Base-by-base conservation (phyloP, 2,329 filamentous ascomycete species). In the Penicillium sp. region DNA sequence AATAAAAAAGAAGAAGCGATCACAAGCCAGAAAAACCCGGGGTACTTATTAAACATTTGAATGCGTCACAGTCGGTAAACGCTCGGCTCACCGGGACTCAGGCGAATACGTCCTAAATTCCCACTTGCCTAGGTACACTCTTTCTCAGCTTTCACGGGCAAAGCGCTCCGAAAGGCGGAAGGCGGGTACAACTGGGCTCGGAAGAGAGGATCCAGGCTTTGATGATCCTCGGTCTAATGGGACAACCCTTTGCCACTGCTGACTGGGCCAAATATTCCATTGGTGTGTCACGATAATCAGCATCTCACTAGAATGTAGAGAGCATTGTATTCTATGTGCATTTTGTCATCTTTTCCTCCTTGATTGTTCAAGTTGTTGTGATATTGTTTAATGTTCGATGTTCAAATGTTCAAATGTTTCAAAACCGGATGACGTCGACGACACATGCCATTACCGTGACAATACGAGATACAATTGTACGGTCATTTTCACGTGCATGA, bases 181-280 rank as follows among this genome's bases (percentile, higher is more conserved):
- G 29, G 62, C 64, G 68, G 65, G 68, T 67, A 61, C 60, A 61
- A 38, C 46, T 62, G 63, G 65, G 64, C 67, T 74, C 71, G 72
- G 72, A 62, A 74, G 66, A 73, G 69, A 73, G 72, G 72, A 74
- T 73, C 70, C 63, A 71, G 64, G 60, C 63, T 63, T 48, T 58
- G 62, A 50, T 63, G 71, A 73, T 74, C 72, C 72, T 74, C 72
- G 72, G 72, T 73, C 72, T 71, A 74, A 74, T 68, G 72, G 72
- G 53, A 56, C 31, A 38, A 62, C 60, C 51, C 49, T 53, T 54
- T 41, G 37, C 50, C 57, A 65, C 59, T 58, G 60, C 57, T 50
- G 35, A 51, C 35, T 53, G 10, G 29, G 3, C 19, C 8, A 10
- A 27, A 23, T 40, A n/a, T 40, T 46, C 10, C 49, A 29, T 53